A percentile compares a stretch with the other conserved stretches of the same genome.
Evolutionary conservation across 257 asterid species (phyloP).

Genomic region (Cynanchum wilfordii): DNA sequence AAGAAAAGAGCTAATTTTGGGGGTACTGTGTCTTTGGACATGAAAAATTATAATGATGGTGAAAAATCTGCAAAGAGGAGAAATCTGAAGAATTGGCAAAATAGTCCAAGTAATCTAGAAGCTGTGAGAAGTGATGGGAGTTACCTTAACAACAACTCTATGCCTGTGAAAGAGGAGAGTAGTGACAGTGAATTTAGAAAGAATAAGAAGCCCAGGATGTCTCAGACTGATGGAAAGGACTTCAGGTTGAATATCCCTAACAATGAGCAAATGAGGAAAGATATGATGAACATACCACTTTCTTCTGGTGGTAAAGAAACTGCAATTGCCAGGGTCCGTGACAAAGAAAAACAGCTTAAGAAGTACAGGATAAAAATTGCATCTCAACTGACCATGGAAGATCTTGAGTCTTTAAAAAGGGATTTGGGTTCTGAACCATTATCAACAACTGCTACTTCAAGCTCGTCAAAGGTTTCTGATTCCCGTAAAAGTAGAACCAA

Average conservation of each 20-base stretch:
- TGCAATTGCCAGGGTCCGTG: constrained; percentile 23
- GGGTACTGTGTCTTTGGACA: constrained; percentile 25
- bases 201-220: constrained; percentile 43
- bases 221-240: constrained; percentile 46
- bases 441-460: constrained; percentile 75
- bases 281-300: constrained; percentile 25
- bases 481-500: constrained; percentile 54
- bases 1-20: constrained; percentile 37
- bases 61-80: constrained; percentile 48
- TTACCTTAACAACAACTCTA: constrained; percentile 30
- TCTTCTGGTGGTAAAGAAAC: constrained; percentile 35
- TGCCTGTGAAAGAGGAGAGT: constrained; percentile 31
- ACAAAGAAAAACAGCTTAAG: constrained; percentile 39
- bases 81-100: constrained; percentile 45
- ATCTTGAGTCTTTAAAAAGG: constrained; percentile 52
- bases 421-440: constrained; percentile 63
- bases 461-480: constrained; percentile 87
- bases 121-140: constrained; percentile 27
- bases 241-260: constrained; percentile 26
- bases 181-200: constrained; percentile 43
- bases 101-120: constrained; percentile 26
- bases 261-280: constrained; percentile 30
- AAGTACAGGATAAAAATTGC: constrained; percentile 29
- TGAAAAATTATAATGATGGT: constrained; percentile 24
- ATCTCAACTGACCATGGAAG: constrained; percentile 44